phyloP scores from a whole-genome alignment of 108 stramenopile genomes.

The Nitzschia palea region DNA sequence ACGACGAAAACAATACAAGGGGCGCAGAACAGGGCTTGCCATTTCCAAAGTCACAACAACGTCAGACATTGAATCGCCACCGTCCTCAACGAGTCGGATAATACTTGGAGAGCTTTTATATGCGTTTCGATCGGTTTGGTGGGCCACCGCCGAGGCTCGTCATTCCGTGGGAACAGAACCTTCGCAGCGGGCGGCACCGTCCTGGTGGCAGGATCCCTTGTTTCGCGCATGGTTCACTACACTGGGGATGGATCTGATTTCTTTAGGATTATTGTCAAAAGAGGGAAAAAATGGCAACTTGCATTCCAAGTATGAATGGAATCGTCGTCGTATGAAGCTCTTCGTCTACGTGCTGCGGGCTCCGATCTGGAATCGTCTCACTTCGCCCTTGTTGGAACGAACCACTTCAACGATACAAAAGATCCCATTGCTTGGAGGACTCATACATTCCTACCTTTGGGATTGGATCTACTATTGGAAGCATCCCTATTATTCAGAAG shows the following conservation, averaged over 20 bases:
- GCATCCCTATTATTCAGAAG: conserved; percentile 43
- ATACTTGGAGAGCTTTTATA: conserved; percentile 42
- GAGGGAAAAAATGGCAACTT: conserved; percentile 4
- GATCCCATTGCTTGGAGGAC: conserved; percentile 41
- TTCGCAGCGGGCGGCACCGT: not conserved
- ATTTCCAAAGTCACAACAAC: not conserved
- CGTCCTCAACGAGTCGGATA: not conserved
- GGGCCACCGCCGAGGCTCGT: conserved; percentile 30
- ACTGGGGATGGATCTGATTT: conserved; percentile 37
- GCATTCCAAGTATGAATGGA: conserved; percentile 23
- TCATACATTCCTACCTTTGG: conserved; percentile 25
- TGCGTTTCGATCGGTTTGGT: conserved; percentile 38
- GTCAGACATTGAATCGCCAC: not conserved
- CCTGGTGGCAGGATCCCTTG: not conserved
- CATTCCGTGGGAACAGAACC: not conserved
- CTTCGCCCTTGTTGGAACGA: conserved; percentile 17
- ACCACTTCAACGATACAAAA: not conserved
- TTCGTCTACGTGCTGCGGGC: conserved; percentile 43
- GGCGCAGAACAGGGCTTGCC: conserved; percentile 37
- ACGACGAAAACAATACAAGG: conserved; percentile 34
- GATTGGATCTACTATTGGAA: conserved; percentile 51
- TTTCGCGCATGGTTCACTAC: conserved; percentile 26
- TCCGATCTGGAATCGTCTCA: conserved; percentile 35
- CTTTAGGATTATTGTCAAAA: conserved; percentile 24
- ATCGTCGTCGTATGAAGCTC: conserved; percentile 33